Evolutionary conservation across 768 basidiomycete species (phyloP), one percentile per base, ranked within the genome.

Genomic region (Serendipita indica): DNA sequence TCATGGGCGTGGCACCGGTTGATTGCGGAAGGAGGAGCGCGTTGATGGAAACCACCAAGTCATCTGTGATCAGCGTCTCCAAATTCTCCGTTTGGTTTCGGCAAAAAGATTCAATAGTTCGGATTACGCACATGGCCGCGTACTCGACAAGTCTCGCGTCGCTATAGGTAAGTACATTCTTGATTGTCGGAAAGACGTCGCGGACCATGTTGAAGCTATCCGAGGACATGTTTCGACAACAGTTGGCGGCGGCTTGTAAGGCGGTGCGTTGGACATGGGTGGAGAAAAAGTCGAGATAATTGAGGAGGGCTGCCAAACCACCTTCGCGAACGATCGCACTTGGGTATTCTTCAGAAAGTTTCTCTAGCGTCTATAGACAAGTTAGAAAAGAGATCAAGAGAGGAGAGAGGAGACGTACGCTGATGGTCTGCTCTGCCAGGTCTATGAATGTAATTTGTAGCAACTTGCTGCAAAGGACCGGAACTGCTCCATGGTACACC

Each of bases 61-160:
- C 84, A 63, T 92, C 61, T 35, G 71, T 87, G 63, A 97, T 81
- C 43, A 97, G 77, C 5, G 77, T 76, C 69, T 98, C 96, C 57
- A 98, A 79, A 64, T 88, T 84, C 67, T 90, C 89, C 20, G 85
- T 79, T 14, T 82, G 84, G 57, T 86, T 75, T 60, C 92, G 87
- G 65, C 89, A 77, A 69, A 93, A 98, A 33, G 89, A 84, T 65
- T 99, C 94, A 65, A 98, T 79, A 60, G 89, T 84, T 33, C 94
- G 85, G 60, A 97, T 94, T 66, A 98, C 86, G 64, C 89, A 94
- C 57, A 94, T 80, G 63, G 89, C 91, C 1, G 92, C 92, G 67
- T 85, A 94, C 71, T 98, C 96, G 63, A 99, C 96, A n/a, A 98
- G 80, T 57, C 91, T 83, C 70, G 94, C 90, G 69, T 98, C 94